Evolutionary conservation across 352 stramenopile genomes (phyloP), one percentile per base, ranked within the genome.

Genomic region (Globisporangium nunn): DNA sequence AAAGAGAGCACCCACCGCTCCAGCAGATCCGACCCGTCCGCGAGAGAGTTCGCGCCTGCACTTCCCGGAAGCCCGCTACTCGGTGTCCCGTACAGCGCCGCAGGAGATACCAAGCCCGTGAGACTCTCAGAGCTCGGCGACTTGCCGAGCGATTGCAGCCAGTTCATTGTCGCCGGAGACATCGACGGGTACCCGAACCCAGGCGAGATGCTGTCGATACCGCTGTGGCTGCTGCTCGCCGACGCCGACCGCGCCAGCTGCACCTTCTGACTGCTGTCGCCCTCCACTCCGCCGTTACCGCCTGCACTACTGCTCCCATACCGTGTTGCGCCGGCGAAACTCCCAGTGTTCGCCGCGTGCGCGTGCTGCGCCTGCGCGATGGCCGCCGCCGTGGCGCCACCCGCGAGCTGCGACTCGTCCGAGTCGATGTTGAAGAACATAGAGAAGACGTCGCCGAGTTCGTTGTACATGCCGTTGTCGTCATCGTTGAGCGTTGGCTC

Each of bases 131-230:
- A 85, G 55, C 74, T 85, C 0, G 72, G 63, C 5, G 81, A 87
- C n/a, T 79, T 81, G 15, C 72, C 68, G 6, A 91, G 76, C 18
- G 81, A 83, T 62, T 91, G 81, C 49, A 91, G 66, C 81, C 78
- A 91, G 37, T 81, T 83, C 47, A 91, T 72, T 6, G 79, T 91
- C 56, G 80, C 78, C 2, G 81, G 81, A 18, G 81, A 91, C 75
- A 91, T 88, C 58, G 71, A 81, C 37, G 77, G 75, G 52, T 78
- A 82, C 14, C 65, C 69, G 1, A 81, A 66, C 4, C 75, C 61
- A n/a, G 79, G 79, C 4, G 76, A 87, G 35, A 89, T 80, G 35
- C 52, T 81, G 47, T 86, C 75, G 10, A 70, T 55, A 15, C 65
- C 67, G 53, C 53, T 74, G 47, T 67, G 61, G 49, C 54, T 85